These are phyloP conservation scores for Hondaea fermentalgiana DNA, from an alignment of 108 stramenopile genomes.

Conservation along the genomic window DNA sequence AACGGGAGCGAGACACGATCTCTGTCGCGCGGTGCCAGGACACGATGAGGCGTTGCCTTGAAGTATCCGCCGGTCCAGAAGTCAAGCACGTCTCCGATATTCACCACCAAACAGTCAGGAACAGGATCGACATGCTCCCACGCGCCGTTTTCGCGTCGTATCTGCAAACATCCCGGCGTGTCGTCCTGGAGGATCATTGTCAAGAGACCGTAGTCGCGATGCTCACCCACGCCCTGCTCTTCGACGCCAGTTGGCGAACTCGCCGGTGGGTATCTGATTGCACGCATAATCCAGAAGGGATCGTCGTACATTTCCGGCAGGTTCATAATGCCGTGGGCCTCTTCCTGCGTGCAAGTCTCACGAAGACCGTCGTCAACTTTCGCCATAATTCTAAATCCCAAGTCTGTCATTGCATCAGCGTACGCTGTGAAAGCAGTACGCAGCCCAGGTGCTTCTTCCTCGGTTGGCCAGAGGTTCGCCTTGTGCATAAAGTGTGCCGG, in stretches of 20 bases:
- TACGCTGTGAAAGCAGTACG: background rate
- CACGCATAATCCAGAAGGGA: background rate
- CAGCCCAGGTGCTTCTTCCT: background rate
- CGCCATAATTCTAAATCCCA: background rate
- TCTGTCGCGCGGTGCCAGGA: background rate
- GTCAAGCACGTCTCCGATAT: background rate
- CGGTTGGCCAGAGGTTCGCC: background rate
- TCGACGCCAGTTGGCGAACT: background rate
- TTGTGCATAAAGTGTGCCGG: background rate
- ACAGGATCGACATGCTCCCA: background rate
- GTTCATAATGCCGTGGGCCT: too few relatives aligned
- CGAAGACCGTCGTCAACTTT: background rate
- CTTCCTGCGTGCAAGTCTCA: background rate
- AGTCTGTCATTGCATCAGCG: background rate
- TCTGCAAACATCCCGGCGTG: background rate
- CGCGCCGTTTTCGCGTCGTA: background rate
- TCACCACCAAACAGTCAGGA: background rate
- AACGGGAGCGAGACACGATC: background rate
- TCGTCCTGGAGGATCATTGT: background rate
- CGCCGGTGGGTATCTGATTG: background rate
- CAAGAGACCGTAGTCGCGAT: background rate
- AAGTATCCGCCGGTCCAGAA: slow-evolving; percentile 15
- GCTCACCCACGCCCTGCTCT: background rate
- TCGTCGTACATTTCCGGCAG: background rate
- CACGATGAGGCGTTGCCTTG: background rate